Conservation (phyloP, 257 asterid genomes). For the Capsicum rhomboideum region DNA sequence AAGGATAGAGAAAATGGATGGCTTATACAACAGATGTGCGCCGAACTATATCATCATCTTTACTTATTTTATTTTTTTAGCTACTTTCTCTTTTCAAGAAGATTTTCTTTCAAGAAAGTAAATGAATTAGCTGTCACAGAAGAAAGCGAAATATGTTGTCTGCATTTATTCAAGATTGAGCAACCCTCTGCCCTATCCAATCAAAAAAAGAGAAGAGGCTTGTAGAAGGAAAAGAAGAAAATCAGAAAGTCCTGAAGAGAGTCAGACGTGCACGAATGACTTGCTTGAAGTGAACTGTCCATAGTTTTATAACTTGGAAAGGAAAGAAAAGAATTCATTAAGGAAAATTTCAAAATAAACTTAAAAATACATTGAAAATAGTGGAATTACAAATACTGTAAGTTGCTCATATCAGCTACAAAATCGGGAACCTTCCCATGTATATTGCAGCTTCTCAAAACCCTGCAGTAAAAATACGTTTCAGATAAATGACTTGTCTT, state of each 20-base stretch:
- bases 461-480: conserved; percentile 24
- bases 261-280: neutral
- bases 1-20: neutral
- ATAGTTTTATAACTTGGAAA: neutral
- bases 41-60: neutral
- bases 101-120: neutral
- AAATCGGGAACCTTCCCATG: conserved; percentile 30
- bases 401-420: conserved; percentile 12
- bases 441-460: conserved; percentile 55
- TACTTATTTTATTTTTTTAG: neutral
- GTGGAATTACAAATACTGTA: conserved; percentile 27
- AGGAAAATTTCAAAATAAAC: neutral
- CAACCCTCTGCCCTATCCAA: neutral
- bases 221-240: neutral
- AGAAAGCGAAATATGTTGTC: neutral
- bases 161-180: neutral
- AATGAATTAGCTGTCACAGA: neutral
- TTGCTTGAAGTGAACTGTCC: neutral
- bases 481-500: neutral
- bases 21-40: neutral
- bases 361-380: neutral
- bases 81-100: neutral
- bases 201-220: neutral
- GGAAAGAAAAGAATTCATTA: neutral
- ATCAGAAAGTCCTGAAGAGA: neutral